These are phyloP conservation scores for Dipodascopsis uninucleata DNA, from an alignment of 805 yeast species.

Conservation along the genomic window DNA sequence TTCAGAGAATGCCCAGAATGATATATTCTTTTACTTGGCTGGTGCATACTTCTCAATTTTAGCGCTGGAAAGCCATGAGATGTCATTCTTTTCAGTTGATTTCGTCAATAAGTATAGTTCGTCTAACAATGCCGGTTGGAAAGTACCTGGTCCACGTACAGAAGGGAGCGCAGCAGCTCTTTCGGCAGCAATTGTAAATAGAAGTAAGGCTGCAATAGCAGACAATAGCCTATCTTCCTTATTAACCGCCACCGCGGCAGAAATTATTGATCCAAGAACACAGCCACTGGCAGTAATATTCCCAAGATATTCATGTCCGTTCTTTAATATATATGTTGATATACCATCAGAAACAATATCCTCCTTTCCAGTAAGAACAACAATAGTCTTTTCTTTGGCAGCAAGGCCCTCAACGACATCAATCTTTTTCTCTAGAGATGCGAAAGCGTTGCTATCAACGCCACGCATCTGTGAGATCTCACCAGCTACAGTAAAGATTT, in stretches of 20 bases:
- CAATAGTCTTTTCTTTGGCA: constrained; percentile 43
- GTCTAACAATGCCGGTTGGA: constrained; percentile 49
- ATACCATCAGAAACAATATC: constrained; percentile 53
- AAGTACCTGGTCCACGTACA: constrained; percentile 53
- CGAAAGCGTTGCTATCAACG: constrained; percentile 47
- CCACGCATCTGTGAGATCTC: constrained; percentile 56
- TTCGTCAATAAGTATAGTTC: constrained; percentile 29
- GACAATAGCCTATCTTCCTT: constrained; percentile 43
- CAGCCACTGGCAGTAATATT: constrained; percentile 81
- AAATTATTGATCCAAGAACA: constrained; percentile 69
- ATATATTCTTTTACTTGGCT: no score
- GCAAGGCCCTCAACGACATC: constrained; percentile 20
- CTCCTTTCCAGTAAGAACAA: constrained; percentile 64
- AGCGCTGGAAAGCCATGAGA: constrained; percentile 17
- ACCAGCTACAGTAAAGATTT: constrained; percentile 61
- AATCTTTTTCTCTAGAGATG: constrained; percentile 45
- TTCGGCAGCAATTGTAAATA: constrained; percentile 62
- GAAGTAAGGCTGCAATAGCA: constrained; percentile 50
- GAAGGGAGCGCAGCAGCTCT: constrained; percentile 43
- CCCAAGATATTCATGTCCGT: constrained; percentile 64
- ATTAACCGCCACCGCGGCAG: constrained; percentile 51
- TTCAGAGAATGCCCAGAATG: no score
- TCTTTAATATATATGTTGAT: constrained; percentile 40
- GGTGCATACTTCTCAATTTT: constrained; percentile 12
- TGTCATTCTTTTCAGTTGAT: constrained; percentile 6